Evolutionary conservation across 352 stramenopile species (phyloP), one percentile per base, ranked within the genome.

Genomic region (Globisporangium cystogenes): DNA sequence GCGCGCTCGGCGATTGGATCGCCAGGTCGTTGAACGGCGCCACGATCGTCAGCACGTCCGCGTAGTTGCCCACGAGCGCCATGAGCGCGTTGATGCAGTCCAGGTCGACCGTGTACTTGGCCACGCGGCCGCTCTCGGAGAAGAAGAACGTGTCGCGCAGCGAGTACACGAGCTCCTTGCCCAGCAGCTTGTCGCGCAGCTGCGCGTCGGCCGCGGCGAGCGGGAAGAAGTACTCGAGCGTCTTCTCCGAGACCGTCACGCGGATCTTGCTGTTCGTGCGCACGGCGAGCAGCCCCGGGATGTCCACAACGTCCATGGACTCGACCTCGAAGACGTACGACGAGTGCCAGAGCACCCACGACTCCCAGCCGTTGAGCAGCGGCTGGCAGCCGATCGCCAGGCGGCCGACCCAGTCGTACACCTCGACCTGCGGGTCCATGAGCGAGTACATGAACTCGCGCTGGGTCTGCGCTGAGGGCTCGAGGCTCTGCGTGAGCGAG

Each of bases 101-200:
- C 39, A 80, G 55, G 40, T 77, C 65, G 43, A 67, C 75, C 44
- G 60, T 57, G 49, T 75, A 80, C 57, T 77, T 74, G 55, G 75
- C 64, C 33, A 80, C 55, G 27, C 62, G 57, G 15, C 62, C 57
- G 11, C 72, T 68, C 10, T 64, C 61, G 12, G 65, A 63, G 55
- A 77, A 80, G 56, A 65, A 74, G 55, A 77, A 80, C 24, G 65
- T 75, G 56, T 76, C 65, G 23, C 60, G 56, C 27, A 80, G 63
- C 36, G 68, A 40, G 43, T 77, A 77, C 53, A 63, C 63, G 39
- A 80, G 65, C 26, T 80, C 59, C 33, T 69, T 48, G 44, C 65
- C 65, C 1, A 80, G 41, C 48, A 80, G 59, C 42, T 56, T 62
- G 18, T 42, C 36, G 41, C 44, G 62, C 37, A 80, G 42, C 23